Percentiles rank a stretch among this genome's conserved stretches.
These are phyloP conservation scores for Craspedostauros australis DNA, from an alignment of 108 stramenopile species.

Conservation along the genomic window DNA sequence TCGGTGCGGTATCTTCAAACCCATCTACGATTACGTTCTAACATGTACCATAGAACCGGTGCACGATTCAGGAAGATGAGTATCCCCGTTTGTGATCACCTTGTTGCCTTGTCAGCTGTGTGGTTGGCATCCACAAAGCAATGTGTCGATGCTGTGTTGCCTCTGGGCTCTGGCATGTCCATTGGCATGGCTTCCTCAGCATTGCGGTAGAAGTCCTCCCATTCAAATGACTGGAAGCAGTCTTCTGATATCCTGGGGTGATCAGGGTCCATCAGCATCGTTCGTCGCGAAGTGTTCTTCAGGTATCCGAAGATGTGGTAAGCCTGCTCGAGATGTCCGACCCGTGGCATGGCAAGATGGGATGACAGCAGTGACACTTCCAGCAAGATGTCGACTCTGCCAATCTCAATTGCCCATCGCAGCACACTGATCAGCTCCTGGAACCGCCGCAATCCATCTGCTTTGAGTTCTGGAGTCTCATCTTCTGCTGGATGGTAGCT, in stretches of 20 bases:
- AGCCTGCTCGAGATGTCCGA: conserved; percentile 43
- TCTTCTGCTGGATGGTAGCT: conserved; percentile 25
- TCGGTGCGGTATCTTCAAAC: too few relatives aligned
- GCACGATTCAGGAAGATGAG: too few relatives aligned
- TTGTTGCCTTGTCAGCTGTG: conserved; percentile 11
- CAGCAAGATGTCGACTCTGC: conserved; percentile 26
- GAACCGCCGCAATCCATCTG: background rate
- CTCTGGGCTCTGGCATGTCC: conserved; percentile 21
- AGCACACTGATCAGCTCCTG: conserved; percentile 34
- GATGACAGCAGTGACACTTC: conserved; percentile 42
- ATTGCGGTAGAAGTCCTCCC: conserved; percentile 20
- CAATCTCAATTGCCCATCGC: conserved; percentile 39
- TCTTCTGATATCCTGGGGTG: background rate
- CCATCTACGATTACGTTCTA: too few relatives aligned
- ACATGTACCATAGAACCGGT: too few relatives aligned
- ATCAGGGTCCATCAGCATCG: background rate
- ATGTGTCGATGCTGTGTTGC: conserved; percentile 1
- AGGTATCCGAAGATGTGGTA: conserved; percentile 47
- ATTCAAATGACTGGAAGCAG: conserved; percentile 1
- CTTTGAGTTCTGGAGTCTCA: conserved; percentile 2
- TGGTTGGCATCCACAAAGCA: conserved; percentile 20
- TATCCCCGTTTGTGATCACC: too few relatives aligned
- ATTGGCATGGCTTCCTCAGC: conserved; percentile 18
- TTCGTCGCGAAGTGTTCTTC: conserved; percentile 18
- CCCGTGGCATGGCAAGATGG: conserved; percentile 41